Percentiles rank a stretch among this genome's conserved stretches.
These are phyloP conservation scores for Populus ilicifolia DNA, from an alignment of 345 rosid genomes.

Conservation along the genomic window DNA sequence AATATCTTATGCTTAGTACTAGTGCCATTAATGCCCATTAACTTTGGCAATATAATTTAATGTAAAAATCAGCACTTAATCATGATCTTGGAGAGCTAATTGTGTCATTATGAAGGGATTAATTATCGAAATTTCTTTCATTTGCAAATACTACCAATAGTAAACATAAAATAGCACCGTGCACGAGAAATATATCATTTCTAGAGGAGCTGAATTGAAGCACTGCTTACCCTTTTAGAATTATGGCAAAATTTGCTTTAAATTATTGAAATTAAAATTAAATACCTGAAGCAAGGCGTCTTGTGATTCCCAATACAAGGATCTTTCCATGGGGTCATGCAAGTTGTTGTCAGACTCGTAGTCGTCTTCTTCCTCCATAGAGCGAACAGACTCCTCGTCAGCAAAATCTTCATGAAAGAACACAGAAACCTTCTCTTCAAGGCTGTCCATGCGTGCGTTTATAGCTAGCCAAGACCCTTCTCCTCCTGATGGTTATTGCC, in stretches of 20 bases:
- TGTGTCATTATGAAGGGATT: neutral
- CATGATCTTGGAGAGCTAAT: too few relatives aligned
- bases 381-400: neutral
- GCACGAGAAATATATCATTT: neutral
- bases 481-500: conserved; percentile 20
- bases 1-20: too few relatives aligned
- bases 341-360: neutral
- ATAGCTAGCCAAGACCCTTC: conserved; percentile 18
- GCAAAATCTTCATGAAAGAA: conserved; percentile 15
- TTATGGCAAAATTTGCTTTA: neutral
- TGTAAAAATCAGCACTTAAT: too few relatives aligned
- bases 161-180: too few relatives aligned
- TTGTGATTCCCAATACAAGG: conserved; percentile 43
- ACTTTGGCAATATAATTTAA: neutral
- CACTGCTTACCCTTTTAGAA: neutral
- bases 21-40: too few relatives aligned
- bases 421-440: conserved; percentile 33
- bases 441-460: conserved; percentile 16
- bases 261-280: neutral
- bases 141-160: too few relatives aligned
- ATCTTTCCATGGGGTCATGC: conserved; percentile 12
- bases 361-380: conserved; percentile 10
- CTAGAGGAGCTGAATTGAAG: neutral
- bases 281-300: conserved; percentile 48
- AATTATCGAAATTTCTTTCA: too few relatives aligned